Evolutionary conservation across 2,329 filamentous ascomycete species (phyloP).

Genomic region (Pyricularia pennisetigena): DNA sequence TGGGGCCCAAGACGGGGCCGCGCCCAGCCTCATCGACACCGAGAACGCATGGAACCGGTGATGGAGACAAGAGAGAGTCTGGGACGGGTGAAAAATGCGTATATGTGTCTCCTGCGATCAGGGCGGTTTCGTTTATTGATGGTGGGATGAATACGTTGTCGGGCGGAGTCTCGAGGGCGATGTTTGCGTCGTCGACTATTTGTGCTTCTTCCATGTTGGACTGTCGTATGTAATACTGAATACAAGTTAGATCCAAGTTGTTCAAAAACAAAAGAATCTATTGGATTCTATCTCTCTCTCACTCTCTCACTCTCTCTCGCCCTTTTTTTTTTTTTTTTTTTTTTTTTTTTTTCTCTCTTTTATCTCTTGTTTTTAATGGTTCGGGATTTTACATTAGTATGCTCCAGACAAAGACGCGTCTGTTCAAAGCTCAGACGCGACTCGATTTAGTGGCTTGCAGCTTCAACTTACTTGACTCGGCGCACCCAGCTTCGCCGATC

Average conservation of each 20-base stretch:
- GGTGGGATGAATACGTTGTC: slow-evolving; percentile 52
- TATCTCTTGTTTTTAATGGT: too few relatives aligned
- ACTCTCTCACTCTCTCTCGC: too few relatives aligned
- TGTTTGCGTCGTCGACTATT: slow-evolving; percentile 21
- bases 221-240: background rate
- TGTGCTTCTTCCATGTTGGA: slow-evolving; percentile 27
- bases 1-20: slow-evolving; percentile 80
- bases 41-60: slow-evolving; percentile 56
- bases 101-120: slow-evolving; percentile 59
- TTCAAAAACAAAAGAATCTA: too few relatives aligned
- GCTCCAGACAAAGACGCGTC: too few relatives aligned
- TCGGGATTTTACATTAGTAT: too few relatives aligned
- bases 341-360: too few relatives aligned
- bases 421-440: too few relatives aligned
- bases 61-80: slow-evolving; percentile 39
- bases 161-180: slow-evolving; percentile 20
- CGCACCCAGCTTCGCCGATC: background rate
- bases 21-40: slow-evolving; percentile 92
- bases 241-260: too few relatives aligned
- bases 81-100: slow-evolving; percentile 64
- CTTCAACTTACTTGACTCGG: too few relatives aligned
- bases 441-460: too few relatives aligned
- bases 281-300: too few relatives aligned
- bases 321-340: too few relatives aligned
- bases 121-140: slow-evolving; percentile 46